Evolutionary conservation across 2,329 filamentous ascomycete genomes (phyloP).

Genomic region (Didymella sp.): DNA sequence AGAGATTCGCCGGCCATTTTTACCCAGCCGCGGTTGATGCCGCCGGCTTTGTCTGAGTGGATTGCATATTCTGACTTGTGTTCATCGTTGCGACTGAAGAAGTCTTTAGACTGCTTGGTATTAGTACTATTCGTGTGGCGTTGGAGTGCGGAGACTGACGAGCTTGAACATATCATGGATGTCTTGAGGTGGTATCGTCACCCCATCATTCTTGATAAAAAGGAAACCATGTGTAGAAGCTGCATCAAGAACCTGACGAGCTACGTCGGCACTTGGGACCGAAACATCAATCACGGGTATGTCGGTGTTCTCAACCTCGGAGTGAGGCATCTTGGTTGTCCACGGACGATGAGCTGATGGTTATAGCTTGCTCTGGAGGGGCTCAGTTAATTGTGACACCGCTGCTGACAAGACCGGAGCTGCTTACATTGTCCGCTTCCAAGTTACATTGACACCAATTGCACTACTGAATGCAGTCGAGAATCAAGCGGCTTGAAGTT

Average conservation of each 20-base stretch:
- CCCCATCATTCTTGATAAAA: constrained; percentile 79
- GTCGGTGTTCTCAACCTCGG: constrained; percentile 11
- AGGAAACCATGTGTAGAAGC: constrained; percentile 87
- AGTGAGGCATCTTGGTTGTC: constrained; percentile 24
- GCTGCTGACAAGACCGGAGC: background rate
- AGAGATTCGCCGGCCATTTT: constrained; percentile 87
- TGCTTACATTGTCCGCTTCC: background rate
- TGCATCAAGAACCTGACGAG: constrained; percentile 75
- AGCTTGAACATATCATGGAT: constrained; percentile 77
- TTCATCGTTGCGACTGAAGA: constrained; percentile 73
- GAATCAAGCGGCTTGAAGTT: background rate
- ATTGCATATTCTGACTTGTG: constrained; percentile 81
- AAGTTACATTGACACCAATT: background rate
- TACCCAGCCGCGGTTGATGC: constrained; percentile 85
- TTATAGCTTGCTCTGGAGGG: background rate
- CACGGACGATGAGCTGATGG: background rate
- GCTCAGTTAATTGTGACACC: background rate
- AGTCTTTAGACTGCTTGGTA: constrained; percentile 65
- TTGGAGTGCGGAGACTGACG: constrained; percentile 56
- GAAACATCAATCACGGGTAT: constrained; percentile 89
- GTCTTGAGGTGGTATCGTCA: constrained; percentile 69
- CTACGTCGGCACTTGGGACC: constrained; percentile 64
- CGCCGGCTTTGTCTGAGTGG: constrained; percentile 60
- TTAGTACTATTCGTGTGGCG: background rate
- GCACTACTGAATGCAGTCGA: constrained; percentile 1